Evolutionary conservation across 768 basidiomycete genomes (phyloP), one percentile per base, ranked within the genome.

Genomic region (Dacryopinax primogenitus): DNA sequence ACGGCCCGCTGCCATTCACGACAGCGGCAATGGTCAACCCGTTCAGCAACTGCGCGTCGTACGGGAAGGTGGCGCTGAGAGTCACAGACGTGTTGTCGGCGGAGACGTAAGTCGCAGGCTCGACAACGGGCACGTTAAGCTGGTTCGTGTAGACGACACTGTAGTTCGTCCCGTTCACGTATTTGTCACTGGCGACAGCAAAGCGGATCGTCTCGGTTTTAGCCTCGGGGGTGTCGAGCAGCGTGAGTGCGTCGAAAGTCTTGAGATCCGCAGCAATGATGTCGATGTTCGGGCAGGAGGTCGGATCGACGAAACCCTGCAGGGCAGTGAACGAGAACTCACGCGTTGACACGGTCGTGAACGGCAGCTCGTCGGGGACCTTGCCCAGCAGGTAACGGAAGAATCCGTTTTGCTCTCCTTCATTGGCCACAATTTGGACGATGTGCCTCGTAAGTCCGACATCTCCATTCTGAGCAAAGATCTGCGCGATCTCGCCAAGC

Each of bases 391-490:
- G 33, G n/a, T 34, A 41, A 6, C 66, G 37, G 66, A 41, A 64
- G 34, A 37, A 66, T 11, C 66, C 66, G 28, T 66, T 61, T 39
- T 66, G 66, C 35, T 66, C 44, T 26, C 62, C 66, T 28, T 66
- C 66, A 26, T 66, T 62, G 23, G 37, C 66, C 32, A 66, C 63
- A 33, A 66, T 36, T 23, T 62, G 63, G 21, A 62, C 66, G 18
- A 66, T 33, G 33, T 63, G 66, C 9, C 63, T 26, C 63, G 63
- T 63, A 21, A 66, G 44, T 4, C 35, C 66, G 33, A 45, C 3
- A 62, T 66, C 66, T 18, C 23, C 32, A 33, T 26, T 44, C 63
- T 66, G 66, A 11, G 66, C 66, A 28, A 63, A 62, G 37, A 63
- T 62, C 63, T 63, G 66, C 44, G 64, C 66, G 32, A 37, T 34